Evolutionary conservation across 1,139 yeast species (phyloP).

Genomic region (Suhomyces guaymorum): DNA sequence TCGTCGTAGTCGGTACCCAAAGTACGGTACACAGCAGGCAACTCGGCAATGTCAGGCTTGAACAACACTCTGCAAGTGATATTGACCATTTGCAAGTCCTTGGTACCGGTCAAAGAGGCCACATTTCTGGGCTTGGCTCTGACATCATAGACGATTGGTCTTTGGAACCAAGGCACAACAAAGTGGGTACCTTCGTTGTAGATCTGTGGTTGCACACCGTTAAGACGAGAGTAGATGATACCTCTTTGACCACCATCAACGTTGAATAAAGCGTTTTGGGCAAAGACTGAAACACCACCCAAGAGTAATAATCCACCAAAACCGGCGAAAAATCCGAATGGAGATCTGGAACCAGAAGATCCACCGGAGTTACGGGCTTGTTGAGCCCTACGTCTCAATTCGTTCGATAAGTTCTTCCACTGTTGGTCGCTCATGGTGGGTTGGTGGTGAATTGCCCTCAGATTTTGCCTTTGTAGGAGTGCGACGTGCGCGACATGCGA

Average conservation of each 20-base stretch:
- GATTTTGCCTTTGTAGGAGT: background rate
- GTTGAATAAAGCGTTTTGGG: slow-evolving; percentile 80
- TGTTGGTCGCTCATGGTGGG: slow-evolving; percentile 50
- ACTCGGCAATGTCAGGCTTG: slow-evolving; percentile 75
- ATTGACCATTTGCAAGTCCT: slow-evolving; percentile 98
- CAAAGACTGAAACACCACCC: slow-evolving; percentile 68
- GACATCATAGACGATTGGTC: slow-evolving; percentile 90
- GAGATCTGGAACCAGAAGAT: slow-evolving; percentile 52
- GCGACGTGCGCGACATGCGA: background rate
- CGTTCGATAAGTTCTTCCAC: slow-evolving; percentile 69
- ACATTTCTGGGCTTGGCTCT: slow-evolving; percentile 97
- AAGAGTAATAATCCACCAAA: slow-evolving; percentile 72
- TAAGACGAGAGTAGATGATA: slow-evolving; percentile 82
- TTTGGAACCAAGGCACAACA: slow-evolving; percentile 91
- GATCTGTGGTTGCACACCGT: slow-evolving; percentile 84
- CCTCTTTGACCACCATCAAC: slow-evolving; percentile 99
- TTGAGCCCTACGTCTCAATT: slow-evolving; percentile 65
- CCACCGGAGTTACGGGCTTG: slow-evolving; percentile 43
- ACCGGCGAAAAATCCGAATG: slow-evolving; percentile 70
- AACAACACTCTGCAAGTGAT: slow-evolving; percentile 96
- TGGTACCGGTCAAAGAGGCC: slow-evolving; percentile 96
- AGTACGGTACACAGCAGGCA: slow-evolving; percentile 87
- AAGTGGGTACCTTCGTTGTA: slow-evolving; percentile 95
- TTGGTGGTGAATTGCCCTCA: slow-evolving; percentile 3
- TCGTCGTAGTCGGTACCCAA: slow-evolving; percentile 94